Conservation (phyloP, 2,329 filamentous ascomycete genomes). For the Fusarium euwallaceae region DNA sequence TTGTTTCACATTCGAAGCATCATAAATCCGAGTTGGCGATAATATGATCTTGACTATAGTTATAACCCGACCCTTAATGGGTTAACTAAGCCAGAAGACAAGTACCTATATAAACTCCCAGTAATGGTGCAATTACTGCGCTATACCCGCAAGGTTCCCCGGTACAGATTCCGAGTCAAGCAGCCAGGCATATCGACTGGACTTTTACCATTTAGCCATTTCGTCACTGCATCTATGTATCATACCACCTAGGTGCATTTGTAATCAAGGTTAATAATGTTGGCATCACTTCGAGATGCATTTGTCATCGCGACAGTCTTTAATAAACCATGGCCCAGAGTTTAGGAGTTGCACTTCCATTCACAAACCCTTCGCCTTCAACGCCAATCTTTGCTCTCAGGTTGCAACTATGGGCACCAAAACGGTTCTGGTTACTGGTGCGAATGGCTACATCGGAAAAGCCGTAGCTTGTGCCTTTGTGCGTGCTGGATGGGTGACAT, state of each 20-base stretch:
- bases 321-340: not conserved
- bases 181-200: not conserved
- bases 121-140: not conserved
- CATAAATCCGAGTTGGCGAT: no score
- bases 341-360: not conserved
- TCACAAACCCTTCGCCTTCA: not conserved
- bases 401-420: not conserved
- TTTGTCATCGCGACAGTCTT: not conserved
- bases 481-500: constrained; percentile 4
- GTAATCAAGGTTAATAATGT: not conserved
- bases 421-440: constrained; percentile 4
- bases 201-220: no score
- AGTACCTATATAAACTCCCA: not conserved
- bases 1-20: no score
- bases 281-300: not conserved
- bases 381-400: not conserved
- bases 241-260: not conserved
- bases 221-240: not conserved
- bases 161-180: not conserved
- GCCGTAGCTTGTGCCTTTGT: constrained; percentile 1
- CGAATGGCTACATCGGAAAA: constrained; percentile 4
- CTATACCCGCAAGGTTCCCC: no score
- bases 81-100: not conserved
- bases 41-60: not conserved
- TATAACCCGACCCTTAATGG: not conserved